phyloP scores from a whole-genome alignment of 1,284 basidiomycete species.

The Vanrija sp. region DNA sequence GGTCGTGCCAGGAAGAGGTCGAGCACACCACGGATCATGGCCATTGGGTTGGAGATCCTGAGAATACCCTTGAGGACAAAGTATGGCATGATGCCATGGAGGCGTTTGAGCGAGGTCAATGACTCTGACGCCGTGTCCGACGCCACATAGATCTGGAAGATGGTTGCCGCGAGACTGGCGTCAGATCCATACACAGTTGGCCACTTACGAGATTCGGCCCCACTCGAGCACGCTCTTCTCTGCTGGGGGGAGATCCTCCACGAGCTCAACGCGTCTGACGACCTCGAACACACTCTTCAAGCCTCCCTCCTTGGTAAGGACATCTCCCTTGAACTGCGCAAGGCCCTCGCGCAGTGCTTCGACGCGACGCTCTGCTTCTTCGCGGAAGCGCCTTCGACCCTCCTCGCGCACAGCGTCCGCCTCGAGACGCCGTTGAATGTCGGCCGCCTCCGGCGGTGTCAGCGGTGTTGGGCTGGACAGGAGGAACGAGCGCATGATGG shows the following conservation, averaged over 20 bases:
- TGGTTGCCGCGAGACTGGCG: slow-evolving; percentile 78
- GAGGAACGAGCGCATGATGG: slow-evolving; percentile 81
- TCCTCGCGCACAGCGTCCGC: slow-evolving; percentile 87
- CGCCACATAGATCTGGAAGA: slow-evolving; percentile 92
- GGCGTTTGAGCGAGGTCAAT: slow-evolving; percentile 80
- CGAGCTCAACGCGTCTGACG: slow-evolving; percentile 74
- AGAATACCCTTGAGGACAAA: slow-evolving; percentile 90
- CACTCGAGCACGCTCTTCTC: slow-evolving; percentile 90
- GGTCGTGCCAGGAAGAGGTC: slow-evolving; percentile 98
- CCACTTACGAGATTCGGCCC: slow-evolving; percentile 83
- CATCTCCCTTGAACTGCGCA: slow-evolving; percentile 82
- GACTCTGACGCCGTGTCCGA: slow-evolving; percentile 88
- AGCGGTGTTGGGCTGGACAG: slow-evolving; percentile 71
- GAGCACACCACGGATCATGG: slow-evolving; percentile 86
- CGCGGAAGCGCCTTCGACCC: slow-evolving; percentile 76
- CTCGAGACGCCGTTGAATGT: slow-evolving; percentile 75
- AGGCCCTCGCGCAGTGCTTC: slow-evolving; percentile 81
- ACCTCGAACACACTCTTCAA: slow-evolving; percentile 80
- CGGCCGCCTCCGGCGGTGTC: slow-evolving; percentile 69
- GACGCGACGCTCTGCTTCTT: slow-evolving; percentile 80
- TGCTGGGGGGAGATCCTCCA: slow-evolving; percentile 74
- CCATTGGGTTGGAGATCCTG: slow-evolving; percentile 90
- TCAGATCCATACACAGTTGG: background rate
- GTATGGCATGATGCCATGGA: slow-evolving; percentile 97
- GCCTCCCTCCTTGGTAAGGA: slow-evolving; percentile 84